Percentiles rank a stretch among this genome's conserved stretches.
These are phyloP conservation scores for Exserohilum rostratum DNA, from an alignment of 2,329 filamentous ascomycete genomes.

Conservation along the genomic window DNA sequence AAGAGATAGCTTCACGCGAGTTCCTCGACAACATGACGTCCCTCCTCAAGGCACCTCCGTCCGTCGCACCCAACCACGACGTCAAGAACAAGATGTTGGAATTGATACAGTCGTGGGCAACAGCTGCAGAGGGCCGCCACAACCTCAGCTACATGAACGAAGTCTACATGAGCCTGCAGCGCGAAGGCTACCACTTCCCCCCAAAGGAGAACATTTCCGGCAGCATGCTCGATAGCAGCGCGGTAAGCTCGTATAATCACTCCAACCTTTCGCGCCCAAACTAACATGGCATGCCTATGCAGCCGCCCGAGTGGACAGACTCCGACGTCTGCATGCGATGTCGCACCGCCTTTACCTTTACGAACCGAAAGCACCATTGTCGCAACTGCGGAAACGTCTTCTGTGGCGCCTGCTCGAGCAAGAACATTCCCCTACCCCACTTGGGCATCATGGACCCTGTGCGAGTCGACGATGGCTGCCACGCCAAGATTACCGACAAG, in stretches of 20 bases:
- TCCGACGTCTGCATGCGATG: constrained; percentile 99
- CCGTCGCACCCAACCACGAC: constrained; percentile 77
- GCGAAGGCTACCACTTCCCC: constrained; percentile 87
- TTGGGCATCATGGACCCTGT: constrained; percentile 90
- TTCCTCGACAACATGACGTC: constrained; percentile 98
- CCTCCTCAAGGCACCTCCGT: constrained; percentile 79
- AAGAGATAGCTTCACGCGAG: constrained; percentile 93
- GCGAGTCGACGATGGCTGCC: constrained; percentile 94
- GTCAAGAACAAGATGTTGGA: constrained; percentile 92
- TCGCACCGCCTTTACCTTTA: constrained; percentile 93
- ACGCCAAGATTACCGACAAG: constrained; percentile 84
- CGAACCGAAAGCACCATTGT: constrained; percentile 97
- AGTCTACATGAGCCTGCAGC: constrained; percentile 80
- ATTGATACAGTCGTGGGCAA: constrained; percentile 91
- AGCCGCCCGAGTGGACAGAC: constrained; percentile 97
- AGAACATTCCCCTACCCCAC: constrained; percentile 85
- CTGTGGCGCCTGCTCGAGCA: constrained; percentile 91
- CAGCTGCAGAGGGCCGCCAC: constrained; percentile 81
- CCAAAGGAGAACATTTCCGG: constrained; percentile 86
- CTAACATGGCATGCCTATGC: constrained; percentile 10
- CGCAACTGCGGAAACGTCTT: constrained; percentile 98
- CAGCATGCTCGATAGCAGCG: constrained; percentile 97
- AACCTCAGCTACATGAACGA: constrained; percentile 87
- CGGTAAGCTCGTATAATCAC: constrained; percentile 63
- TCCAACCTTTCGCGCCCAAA: background rate